Base-by-base conservation (phyloP, 805 yeast genomes). In the Saccharomycopsis sp. region DNA sequence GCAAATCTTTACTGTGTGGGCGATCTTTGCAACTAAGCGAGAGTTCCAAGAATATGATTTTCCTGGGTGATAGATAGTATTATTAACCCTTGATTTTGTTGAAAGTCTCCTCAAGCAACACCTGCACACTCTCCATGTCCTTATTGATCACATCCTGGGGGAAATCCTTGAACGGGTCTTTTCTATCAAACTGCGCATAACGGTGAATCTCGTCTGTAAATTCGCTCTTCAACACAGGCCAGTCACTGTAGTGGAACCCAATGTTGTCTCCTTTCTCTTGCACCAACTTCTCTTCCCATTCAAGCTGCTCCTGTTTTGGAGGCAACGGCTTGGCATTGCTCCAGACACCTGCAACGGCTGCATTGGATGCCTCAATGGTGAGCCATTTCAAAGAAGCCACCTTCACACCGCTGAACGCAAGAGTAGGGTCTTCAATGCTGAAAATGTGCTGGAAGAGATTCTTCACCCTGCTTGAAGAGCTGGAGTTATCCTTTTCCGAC, bases 341-440 rank as follows among this genome's bases (percentile, higher is more conserved):
- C 74, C 76, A 73, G 3, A 71, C 68, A n/a, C 78, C 78, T 12
- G 75, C 73, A 37, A 73, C 58, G 0, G 77, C 75, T n/a, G 74
- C 69, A 1, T 75, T 72, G 35, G 63, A 57, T 2, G 68, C 59
- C 50, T 74, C 80, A 48, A 71, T 68, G 12, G 69, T 61, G 38
- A 69, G 68, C 58, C 71, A 72, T 46, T 66, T 63, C 19, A 69
- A 51, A 2, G 68, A 65, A 1, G 73, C 63, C 2, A 67, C 50
- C 12, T 41, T 57, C 5, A 60, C 51, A 0, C 75, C 77, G 12
- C 67, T 57, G 40, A 70, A 63, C 2, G 63, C 62, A 26, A 72
- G 51, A 15, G 70, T 63, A 5, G 75, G 72, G 49, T 71, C 74
- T 19, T 62, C 55, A 34, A 61, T 57, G 32, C 65, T 62, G 45